phyloP scores from a whole-genome alignment of 192 early-diverging fungal species.

The Coemansia sp. region DNA sequence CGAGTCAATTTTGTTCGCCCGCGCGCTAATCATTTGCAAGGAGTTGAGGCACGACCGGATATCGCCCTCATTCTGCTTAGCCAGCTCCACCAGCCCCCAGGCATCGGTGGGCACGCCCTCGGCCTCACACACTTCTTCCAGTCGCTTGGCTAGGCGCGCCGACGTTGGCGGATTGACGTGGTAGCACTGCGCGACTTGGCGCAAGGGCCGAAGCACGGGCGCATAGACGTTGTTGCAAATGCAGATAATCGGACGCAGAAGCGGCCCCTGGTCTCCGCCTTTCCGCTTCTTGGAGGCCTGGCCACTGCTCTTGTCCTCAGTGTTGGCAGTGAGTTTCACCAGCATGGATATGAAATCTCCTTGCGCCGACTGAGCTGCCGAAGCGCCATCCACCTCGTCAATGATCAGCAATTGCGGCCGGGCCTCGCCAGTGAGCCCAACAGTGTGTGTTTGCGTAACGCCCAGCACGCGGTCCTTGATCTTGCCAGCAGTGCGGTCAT shows the following conservation, averaged over 20 bases:
- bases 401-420: constrained; percentile 85
- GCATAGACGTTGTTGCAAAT: constrained; percentile 98
- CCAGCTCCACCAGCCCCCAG: constrained; percentile 70
- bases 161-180: constrained; percentile 68
- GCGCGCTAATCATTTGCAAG: constrained; percentile 59
- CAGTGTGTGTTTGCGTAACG: constrained; percentile 75
- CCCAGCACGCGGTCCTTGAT: constrained; percentile 73
- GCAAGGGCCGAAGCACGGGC: constrained; percentile 79
- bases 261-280: constrained; percentile 33
- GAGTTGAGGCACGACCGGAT: constrained; percentile 86
- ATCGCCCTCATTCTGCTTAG: constrained; percentile 80
- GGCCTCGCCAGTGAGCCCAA: constrained; percentile 51
- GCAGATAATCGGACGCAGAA: constrained; percentile 93
- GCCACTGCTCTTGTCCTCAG: not conserved
- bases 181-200: constrained; percentile 71
- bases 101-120: constrained; percentile 75
- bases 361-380: constrained; percentile 65
- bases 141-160: constrained; percentile 65
- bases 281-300: not conserved
- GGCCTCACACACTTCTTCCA: constrained; percentile 75
- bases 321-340: constrained; percentile 57
- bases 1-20: constrained; percentile 25
- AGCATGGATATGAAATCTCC: constrained; percentile 80
- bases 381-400: constrained; percentile 95
- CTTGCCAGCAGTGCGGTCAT: constrained; percentile 83